Base-by-base conservation (phyloP, 140 eudicot species). In the Anethum foeniculum region DNA sequence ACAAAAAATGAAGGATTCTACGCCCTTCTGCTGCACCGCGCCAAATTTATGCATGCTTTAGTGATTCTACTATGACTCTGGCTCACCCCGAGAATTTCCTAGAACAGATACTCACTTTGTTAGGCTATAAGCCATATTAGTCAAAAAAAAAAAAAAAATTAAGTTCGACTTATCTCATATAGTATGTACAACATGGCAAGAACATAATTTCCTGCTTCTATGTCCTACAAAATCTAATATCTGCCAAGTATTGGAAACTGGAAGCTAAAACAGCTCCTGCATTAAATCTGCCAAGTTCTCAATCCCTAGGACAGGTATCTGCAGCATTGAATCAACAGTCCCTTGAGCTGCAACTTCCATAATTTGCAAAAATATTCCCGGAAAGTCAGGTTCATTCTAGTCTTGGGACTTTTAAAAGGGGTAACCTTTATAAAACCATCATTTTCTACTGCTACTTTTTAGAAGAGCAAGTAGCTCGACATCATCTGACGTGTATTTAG, bases 381-480 rank as follows among this genome's bases (percentile, higher is more conserved):
- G 25, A 68, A 32, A 68, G 18, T 56, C 65, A 32, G 12, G 36
- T 43, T 30, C 74, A 30, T 68, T 32, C 6, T 7, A 28, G 15
- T 21, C 49, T 73, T 28, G 34, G 79, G 79, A 28, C 64, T n/a
- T 43, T 1, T 39, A 41, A 8, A 28, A 11, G 39, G 44, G 16
- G 56, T 23, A 30, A 36, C 79, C 64, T 30, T 76, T 48, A 0
- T 0, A 13, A 10, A 62, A 41, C 46, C 62, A 18, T 72, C 82
- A 88, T 84, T 88, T 88, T 87, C 92, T 87, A 25, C 76, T 80
- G 51, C 90, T 73, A 43, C 78, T 89, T 85, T 88, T 84, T 69
- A 90, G 47, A 43, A 92, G 90, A 36, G 93, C 91, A 77, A 90
- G 85, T 58, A 91, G 82, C 85, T 92, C 97, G 10, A 87, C 88